Percentiles rank a stretch among this genome's conserved stretches.
Evolutionary conservation across 371 early-diverging fungal species (phyloP).

Genomic region (Lichtheimia ornata): DNA sequence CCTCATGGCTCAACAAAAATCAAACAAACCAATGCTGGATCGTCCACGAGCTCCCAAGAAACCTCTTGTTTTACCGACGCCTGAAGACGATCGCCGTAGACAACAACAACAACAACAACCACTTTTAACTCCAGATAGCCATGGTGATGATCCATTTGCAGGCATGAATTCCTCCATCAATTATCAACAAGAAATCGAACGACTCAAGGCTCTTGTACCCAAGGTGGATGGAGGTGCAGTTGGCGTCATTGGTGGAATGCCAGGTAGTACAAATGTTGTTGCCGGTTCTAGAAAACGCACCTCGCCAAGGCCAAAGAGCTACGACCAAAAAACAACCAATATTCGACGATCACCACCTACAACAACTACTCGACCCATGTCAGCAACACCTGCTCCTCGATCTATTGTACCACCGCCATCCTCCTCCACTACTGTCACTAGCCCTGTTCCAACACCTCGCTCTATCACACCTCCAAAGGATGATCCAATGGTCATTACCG

Average conservation of each 20-base stretch:
- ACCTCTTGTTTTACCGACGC: background rate
- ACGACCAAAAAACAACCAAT: background rate
- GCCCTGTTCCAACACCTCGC: constrained; percentile 6
- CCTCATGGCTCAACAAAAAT: background rate
- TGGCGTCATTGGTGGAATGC: no score
- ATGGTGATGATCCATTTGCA: constrained; percentile 41
- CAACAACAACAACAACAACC: background rate
- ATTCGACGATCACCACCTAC: constrained; percentile 1
- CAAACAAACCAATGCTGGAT: constrained; percentile 1
- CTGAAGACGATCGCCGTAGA: background rate
- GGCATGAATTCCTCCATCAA: constrained; percentile 49
- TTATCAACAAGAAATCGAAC: constrained; percentile 50
- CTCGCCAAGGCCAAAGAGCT: constrained; percentile 5
- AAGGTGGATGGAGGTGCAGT: constrained; percentile 24
- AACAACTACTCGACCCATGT: constrained; percentile 3
- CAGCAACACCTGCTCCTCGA: constrained; percentile 10
- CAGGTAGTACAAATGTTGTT: no score
- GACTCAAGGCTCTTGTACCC: constrained; percentile 45
- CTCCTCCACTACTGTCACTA: constrained; percentile 4
- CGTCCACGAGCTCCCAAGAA: constrained; percentile 5
- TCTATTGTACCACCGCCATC: background rate
- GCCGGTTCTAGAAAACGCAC: constrained; percentile 12
- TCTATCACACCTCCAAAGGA: constrained; percentile 2
- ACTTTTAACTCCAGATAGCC: constrained; percentile 15
- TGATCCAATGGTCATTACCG: constrained; percentile 24